These are phyloP conservation scores for Canavalia ensiformis DNA, from an alignment of 306 rosid genomes.

Conservation along the genomic window DNA sequence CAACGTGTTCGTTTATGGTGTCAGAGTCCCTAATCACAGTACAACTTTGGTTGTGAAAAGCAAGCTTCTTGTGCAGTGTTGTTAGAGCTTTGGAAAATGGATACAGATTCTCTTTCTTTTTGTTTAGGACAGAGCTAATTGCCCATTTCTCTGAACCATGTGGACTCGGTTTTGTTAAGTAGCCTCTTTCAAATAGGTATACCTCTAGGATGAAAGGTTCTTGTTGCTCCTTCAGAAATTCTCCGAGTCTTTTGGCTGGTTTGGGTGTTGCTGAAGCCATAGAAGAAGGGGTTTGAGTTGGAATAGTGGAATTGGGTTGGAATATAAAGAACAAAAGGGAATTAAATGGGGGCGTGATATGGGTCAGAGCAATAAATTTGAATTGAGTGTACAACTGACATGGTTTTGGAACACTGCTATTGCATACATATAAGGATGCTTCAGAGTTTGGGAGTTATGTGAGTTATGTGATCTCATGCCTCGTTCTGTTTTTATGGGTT, in stretches of 20 bases:
- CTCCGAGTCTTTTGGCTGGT: conserved; percentile 65
- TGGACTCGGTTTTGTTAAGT: conserved; percentile 47
- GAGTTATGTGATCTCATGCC: conserved; percentile 32
- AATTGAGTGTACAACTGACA: conserved; percentile 49
- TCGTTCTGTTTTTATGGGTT: conserved; percentile 16
- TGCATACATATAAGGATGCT: conserved; percentile 17
- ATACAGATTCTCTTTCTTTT: conserved; percentile 48
- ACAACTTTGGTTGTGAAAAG: conserved; percentile 37
- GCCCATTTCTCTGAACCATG: conserved; percentile 45
- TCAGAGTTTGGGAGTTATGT: conserved; percentile 31
- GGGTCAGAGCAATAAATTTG: conserved; percentile 49
- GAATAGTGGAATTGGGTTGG: not conserved
- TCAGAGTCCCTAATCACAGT: conserved; percentile 34
- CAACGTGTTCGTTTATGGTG: conserved; percentile 35
- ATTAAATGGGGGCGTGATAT: conserved; percentile 49
- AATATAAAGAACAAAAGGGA: conserved; percentile 36
- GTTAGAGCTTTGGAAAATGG: conserved; percentile 56
- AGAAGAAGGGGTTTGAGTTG: conserved; percentile 21
- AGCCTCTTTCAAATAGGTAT: conserved; percentile 74
- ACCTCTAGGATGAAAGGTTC: conserved; percentile 80
- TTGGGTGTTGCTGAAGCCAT: conserved; percentile 68
- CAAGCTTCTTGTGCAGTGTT: conserved; percentile 60
- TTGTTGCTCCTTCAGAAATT: conserved; percentile 76
- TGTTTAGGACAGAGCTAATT: conserved; percentile 33
- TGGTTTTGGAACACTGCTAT: conserved; percentile 48